Evolutionary conservation across 108 stramenopile genomes (phyloP), one percentile per base, ranked within the genome.

Genomic region (Aurantiochytrium sp.): DNA sequence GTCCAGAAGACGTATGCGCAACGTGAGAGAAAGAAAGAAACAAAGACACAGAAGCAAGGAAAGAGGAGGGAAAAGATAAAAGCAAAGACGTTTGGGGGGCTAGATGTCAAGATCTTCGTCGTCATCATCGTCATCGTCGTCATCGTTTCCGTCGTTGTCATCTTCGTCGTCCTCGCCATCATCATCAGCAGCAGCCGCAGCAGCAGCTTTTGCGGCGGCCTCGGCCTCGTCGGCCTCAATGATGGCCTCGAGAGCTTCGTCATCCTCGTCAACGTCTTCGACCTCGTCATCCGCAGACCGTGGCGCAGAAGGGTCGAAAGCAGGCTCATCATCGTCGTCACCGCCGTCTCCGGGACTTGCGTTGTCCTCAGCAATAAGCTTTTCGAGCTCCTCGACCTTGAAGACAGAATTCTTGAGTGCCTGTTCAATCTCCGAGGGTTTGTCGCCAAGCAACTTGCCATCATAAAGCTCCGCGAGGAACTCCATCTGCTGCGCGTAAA

Each of bases 401-500:
- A 95, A 96, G 92, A 97, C 94, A 35, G 97, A 96, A 91, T 97
- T 97, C 93, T 99, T 98, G 92, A 99, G 98, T 87, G 97, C 95
- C 95, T 98, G 98, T 51, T 96, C 95, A 89, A 95, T 93, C 89
- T 98, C 97, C 21, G 97, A 95, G 25, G 64, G 64, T 92, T 97
- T 96, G 88, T 98, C 98, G 21, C 96, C 96, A 43, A 99, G 92
- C 88, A 99, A 93, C 49, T 97, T 99, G 59, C 99, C 99, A 6
- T 96, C 96, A 91, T 99, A 99, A 60, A 99, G 93, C 92, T 99
- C 99, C 88, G 97, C 96, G 91, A 99, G 93, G 91, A 99, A 99
- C 89, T 98, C 98, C 49, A 96, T 97, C 91, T 99, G 99, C 4
- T 96, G 98, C 28, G 94, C 72, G 29, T 98, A 96, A 93, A 98